These are phyloP conservation scores for Castanospermum australe DNA, from an alignment of 306 rosid genomes.

Conservation along the genomic window DNA sequence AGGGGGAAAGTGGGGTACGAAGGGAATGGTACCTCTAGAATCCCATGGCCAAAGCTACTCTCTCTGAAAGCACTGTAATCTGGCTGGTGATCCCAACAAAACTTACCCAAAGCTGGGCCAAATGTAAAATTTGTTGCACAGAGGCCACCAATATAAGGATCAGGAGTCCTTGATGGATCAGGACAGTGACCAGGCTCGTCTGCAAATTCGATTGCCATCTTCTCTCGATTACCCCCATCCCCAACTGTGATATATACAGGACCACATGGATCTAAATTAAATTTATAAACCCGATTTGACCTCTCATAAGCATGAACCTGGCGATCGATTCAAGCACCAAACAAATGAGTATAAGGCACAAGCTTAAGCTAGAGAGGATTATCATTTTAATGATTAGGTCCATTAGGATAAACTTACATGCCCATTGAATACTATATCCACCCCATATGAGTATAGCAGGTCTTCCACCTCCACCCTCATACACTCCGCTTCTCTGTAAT, in stretches of 20 bases:
- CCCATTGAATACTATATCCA: constrained; percentile 78
- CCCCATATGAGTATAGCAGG: constrained; percentile 65
- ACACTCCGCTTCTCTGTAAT: constrained; percentile 85
- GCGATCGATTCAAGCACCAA: constrained; percentile 22
- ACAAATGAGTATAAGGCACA: not conserved
- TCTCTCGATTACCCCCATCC: constrained; percentile 89
- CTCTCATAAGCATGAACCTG: constrained; percentile 96
- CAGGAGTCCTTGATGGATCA: constrained; percentile 52
- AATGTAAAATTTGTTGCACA: constrained; percentile 65
- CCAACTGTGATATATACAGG: constrained; percentile 76
- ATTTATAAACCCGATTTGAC: constrained; percentile 74
- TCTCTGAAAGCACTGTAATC: constrained; percentile 75
- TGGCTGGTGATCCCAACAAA: constrained; percentile 81
- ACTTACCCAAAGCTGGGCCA: constrained; percentile 62
- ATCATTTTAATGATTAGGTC: not conserved
- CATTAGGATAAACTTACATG: constrained; percentile 83
- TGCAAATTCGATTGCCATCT: constrained; percentile 58
- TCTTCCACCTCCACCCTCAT: constrained; percentile 78
- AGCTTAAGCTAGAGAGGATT: no score
- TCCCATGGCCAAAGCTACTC: constrained; percentile 82
- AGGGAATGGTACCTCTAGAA: constrained; percentile 58
- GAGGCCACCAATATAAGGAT: constrained; percentile 51
- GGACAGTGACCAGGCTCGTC: constrained; percentile 74
- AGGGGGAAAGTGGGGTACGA: not conserved
- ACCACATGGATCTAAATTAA: constrained; percentile 76